Percentiles rank a stretch among this genome's conserved stretches.
Evolutionary conservation across 257 asterid genomes (phyloP).

Genomic region (Osmanthus fragrans): DNA sequence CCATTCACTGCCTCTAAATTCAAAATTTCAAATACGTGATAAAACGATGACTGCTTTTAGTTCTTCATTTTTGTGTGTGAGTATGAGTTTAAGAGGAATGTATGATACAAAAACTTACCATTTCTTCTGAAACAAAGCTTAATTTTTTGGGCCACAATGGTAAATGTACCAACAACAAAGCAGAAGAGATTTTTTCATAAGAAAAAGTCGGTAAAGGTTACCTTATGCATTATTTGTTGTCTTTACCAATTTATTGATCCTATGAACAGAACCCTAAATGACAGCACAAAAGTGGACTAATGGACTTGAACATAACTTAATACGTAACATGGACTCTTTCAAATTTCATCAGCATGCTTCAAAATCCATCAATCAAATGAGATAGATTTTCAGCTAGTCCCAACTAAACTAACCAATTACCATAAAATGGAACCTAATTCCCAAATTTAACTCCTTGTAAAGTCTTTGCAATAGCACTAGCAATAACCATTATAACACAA

Average conservation of each 20-base stretch:
- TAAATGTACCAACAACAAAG: background rate
- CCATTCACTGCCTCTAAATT: background rate
- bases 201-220: background rate
- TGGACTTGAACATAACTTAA: background rate
- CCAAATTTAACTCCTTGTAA: slow-evolving; percentile 4
- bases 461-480: background rate
- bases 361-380: slow-evolving; percentile 1
- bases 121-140: background rate
- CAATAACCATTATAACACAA: background rate
- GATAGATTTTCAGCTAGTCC: background rate
- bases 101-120: background rate
- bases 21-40: background rate
- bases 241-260: slow-evolving; percentile 22
- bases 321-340: background rate
- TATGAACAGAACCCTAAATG: background rate
- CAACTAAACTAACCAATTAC: slow-evolving; percentile 12
- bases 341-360: background rate
- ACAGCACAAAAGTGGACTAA: background rate
- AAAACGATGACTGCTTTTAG: background rate
- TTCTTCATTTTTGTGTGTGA: background rate
- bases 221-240: background rate
- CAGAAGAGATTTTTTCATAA: background rate
- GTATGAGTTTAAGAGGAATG: background rate
- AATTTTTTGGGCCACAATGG: background rate
- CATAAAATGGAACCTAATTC: slow-evolving; percentile 8